These are phyloP conservation scores for Eucalyptus cladocalyx DNA, from an alignment of 345 rosid species.

Conservation along the genomic window DNA sequence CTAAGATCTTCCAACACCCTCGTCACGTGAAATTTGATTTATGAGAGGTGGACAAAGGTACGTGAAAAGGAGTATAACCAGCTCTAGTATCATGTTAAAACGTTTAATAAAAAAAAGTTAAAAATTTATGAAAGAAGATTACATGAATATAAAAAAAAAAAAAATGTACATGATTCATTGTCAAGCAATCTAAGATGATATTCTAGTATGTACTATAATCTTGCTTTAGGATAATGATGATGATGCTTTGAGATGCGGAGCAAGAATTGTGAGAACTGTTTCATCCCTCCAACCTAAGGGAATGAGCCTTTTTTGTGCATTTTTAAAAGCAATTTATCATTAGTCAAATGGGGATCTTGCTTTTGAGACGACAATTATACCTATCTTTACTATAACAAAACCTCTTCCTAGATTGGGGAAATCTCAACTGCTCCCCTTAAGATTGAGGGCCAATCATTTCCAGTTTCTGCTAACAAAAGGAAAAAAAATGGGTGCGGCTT, in stretches of 20 bases:
- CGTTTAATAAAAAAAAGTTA: accelerated
- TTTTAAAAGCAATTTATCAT: neutral
- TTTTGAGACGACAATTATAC: neutral
- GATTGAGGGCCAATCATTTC: neutral
- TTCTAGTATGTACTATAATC: neutral
- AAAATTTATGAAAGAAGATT: neutral
- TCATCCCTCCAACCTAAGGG: neutral
- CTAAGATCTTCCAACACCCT: too few species aligned
- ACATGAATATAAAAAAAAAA: neutral
- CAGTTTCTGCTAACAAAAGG: neutral
- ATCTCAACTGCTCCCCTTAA: neutral
- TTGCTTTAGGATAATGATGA: neutral
- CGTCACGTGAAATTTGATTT: too few species aligned
- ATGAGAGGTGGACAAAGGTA: too few species aligned
- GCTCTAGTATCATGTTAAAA: neutral
- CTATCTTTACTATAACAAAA: neutral
- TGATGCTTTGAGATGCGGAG: neutral
- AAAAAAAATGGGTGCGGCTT: neutral
- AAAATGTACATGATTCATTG: neutral
- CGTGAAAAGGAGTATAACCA: too few species aligned
- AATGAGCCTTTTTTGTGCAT: neutral
- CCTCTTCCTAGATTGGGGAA: neutral
- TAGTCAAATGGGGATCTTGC: neutral
- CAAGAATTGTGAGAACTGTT: neutral
- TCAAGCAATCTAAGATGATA: neutral